Percentiles rank a stretch among this genome's conserved stretches.
phyloP scores from a whole-genome alignment of 352 stramenopile genomes.

The Globisporangium uncinulatum region DNA sequence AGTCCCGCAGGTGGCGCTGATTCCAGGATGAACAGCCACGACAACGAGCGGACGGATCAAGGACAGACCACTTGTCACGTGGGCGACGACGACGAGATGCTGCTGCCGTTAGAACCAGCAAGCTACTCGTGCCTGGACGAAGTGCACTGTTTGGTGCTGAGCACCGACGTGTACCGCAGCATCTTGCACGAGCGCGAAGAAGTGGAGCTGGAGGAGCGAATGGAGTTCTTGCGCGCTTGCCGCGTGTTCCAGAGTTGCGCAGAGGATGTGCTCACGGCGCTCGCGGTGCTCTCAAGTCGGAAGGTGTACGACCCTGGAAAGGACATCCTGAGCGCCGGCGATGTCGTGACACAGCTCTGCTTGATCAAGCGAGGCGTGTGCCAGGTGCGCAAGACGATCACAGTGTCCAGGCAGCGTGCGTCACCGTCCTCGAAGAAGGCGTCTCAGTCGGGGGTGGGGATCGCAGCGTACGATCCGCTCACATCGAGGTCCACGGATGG shows the following conservation, averaged over 20 bases:
- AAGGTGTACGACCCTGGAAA: conserved; percentile 50
- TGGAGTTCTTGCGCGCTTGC: conserved; percentile 49
- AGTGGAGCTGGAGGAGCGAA: conserved; percentile 35
- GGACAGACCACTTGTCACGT: too few relatives aligned
- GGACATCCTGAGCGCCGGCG: conserved; percentile 42
- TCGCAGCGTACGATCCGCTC: conserved; percentile 12
- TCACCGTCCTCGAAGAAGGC: conserved; percentile 3
- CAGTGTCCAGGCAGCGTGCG: conserved; percentile 9
- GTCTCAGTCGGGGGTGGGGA: background rate
- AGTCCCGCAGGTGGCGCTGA: too few relatives aligned
- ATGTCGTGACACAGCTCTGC: conserved; percentile 58
- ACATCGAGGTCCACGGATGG: conserved; percentile 41
- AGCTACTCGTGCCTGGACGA: conserved; percentile 51
- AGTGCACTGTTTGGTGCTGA: conserved; percentile 48
- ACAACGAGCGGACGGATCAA: too few relatives aligned
- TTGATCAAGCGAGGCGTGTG: conserved; percentile 68
- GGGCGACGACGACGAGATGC: background rate
- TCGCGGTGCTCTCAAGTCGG: conserved; percentile 41
- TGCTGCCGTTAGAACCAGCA: conserved; percentile 24
- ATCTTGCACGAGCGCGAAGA: conserved; percentile 48
- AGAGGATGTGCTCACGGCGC: conserved; percentile 37
- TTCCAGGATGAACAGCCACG: too few relatives aligned
- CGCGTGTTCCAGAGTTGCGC: conserved; percentile 58
- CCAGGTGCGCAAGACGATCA: conserved; percentile 57
- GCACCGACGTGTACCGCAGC: conserved; percentile 36